A percentile compares a stretch with the other conserved stretches of the same genome.
Evolutionary conservation across 805 yeast genomes (phyloP).

Genomic region (Alloascoidea africana): DNA sequence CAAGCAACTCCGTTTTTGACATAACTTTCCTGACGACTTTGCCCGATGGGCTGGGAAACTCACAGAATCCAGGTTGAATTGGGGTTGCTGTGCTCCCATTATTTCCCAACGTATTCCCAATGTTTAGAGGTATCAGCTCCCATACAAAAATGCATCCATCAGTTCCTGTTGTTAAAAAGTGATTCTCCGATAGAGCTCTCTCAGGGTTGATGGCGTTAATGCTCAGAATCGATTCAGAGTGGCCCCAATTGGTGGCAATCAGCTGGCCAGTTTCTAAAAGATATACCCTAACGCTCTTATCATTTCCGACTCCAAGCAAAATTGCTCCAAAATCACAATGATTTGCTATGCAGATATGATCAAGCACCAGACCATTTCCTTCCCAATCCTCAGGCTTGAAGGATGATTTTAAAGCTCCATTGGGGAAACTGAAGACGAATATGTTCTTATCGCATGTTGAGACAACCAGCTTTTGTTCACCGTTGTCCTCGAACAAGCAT

Average conservation of each 20-base stretch:
- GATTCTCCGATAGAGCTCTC: neutral
- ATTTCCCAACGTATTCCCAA: too few relatives aligned
- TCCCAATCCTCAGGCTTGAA: neutral
- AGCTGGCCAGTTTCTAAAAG: conserved; percentile 29
- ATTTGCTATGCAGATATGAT: neutral
- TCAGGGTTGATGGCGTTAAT: conserved; percentile 4
- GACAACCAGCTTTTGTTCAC: neutral
- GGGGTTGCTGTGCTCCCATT: too few relatives aligned
- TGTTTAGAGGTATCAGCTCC: too few relatives aligned
- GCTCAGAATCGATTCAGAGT: conserved; percentile 29
- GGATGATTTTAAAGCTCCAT: neutral
- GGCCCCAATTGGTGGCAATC: conserved; percentile 43
- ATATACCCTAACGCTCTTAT: conserved; percentile 40
- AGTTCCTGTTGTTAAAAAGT: neutral
- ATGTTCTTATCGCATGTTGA: neutral
- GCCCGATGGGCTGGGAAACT: too few relatives aligned
- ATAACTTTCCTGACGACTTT: too few relatives aligned
- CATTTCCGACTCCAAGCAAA: conserved; percentile 24
- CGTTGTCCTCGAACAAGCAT: conserved; percentile 7
- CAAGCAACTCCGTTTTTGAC: too few relatives aligned
- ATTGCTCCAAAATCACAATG: conserved; percentile 1
- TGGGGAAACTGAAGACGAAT: conserved; percentile 1
- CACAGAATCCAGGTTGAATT: too few relatives aligned
- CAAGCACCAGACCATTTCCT: neutral
- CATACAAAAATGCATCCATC: neutral